Evolutionary conservation across 768 basidiomycete species (phyloP).

Genomic region (Pisolithus microcarpus): DNA sequence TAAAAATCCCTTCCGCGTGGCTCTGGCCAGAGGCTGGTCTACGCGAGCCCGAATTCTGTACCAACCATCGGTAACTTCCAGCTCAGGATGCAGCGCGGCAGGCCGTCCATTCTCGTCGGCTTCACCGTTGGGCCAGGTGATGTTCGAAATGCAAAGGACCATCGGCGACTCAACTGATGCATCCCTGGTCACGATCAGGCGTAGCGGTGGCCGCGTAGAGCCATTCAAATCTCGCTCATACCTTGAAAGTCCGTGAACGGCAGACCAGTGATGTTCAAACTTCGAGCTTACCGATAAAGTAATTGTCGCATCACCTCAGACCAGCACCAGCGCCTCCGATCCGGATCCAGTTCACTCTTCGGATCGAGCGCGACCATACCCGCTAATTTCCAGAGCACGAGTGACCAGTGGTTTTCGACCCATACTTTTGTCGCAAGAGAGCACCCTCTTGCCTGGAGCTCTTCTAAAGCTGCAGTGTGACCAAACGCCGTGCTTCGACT

Average conservation of each 20-base stretch:
- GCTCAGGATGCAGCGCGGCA: slow-evolving; percentile 41
- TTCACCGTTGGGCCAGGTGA: slow-evolving; percentile 45
- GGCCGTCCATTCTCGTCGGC: slow-evolving; percentile 32
- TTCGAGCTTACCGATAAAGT: slow-evolving; percentile 60
- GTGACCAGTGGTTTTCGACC: slow-evolving; percentile 88
- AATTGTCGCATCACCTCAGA: slow-evolving; percentile 75
- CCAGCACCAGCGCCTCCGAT: slow-evolving; percentile 71
- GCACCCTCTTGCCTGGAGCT: slow-evolving; percentile 55
- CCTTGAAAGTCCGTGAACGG: slow-evolving; percentile 32
- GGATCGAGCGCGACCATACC: slow-evolving; percentile 77
- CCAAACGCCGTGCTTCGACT: slow-evolving; percentile 26
- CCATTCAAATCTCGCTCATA: slow-evolving; percentile 83
- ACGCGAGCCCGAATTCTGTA: slow-evolving; percentile 75
- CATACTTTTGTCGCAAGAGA: slow-evolving; percentile 64
- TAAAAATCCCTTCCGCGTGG: slow-evolving; percentile 58
- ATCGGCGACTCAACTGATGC: slow-evolving; percentile 72
- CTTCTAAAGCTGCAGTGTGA: slow-evolving; percentile 46
- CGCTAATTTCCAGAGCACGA: slow-evolving; percentile 93
- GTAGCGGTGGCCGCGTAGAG: slow-evolving; percentile 74
- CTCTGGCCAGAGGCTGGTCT: slow-evolving; percentile 68
- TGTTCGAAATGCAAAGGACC: slow-evolving; percentile 75
- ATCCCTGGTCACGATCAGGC: slow-evolving; percentile 78
- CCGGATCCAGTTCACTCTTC: slow-evolving; percentile 38
- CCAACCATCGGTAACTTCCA: slow-evolving; percentile 99
- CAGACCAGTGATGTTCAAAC: neutral